phyloP scores from a whole-genome alignment of 345 rosid genomes.

The Mercurialis annua region DNA sequence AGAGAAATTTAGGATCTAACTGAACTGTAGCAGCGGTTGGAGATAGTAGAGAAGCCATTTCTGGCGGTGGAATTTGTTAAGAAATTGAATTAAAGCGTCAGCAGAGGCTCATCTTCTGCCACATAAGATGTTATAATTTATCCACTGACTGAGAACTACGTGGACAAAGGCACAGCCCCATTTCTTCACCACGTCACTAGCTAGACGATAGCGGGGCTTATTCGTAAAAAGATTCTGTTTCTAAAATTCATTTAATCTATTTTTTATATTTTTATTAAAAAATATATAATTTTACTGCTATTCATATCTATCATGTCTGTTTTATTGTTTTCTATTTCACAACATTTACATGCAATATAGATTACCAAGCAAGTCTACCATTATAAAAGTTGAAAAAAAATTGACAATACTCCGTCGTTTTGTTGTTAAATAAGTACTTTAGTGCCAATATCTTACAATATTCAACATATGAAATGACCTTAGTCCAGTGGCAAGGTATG shows the following conservation, averaged over 20 bases:
- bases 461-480: background rate
- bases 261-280: too few species aligned
- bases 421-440: too few species aligned
- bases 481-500: background rate
- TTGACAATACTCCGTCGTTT: too few species aligned
- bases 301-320: too few species aligned
- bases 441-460: background rate
- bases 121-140: conserved; percentile 26
- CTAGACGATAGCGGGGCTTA: background rate
- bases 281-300: too few species aligned
- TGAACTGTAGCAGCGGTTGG: conserved; percentile 39
- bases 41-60: conserved; percentile 58
- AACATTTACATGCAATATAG: too few species aligned
- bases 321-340: too few species aligned
- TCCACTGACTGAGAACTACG: conserved; percentile 27
- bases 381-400: too few species aligned
- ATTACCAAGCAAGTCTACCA: too few species aligned
- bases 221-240: background rate
- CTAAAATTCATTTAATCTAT: too few species aligned
- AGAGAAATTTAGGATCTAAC: conserved; percentile 26
- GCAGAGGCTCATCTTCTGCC: conserved; percentile 37
- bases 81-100: conserved; percentile 15
- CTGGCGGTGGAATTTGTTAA: background rate
- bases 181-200: background rate
- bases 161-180: conserved; percentile 27